Evolutionary conservation across 2,329 filamentous ascomycete genomes (phyloP).

Genomic region (Pseudogymnoascus sp.): DNA sequence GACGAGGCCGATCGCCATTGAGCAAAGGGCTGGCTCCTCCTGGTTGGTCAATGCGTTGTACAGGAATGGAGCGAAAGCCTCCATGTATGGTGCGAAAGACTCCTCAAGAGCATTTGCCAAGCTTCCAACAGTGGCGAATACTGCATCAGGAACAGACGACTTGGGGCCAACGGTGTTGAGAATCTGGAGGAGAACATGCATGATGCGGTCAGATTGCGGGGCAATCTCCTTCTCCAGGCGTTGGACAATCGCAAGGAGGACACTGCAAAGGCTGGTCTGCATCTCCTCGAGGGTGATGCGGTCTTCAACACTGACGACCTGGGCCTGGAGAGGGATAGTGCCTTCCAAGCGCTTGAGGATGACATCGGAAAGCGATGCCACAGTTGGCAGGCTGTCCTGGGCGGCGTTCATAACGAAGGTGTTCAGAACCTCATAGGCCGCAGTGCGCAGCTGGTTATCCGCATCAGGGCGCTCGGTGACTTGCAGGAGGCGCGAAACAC

Average conservation of each 20-base stretch:
- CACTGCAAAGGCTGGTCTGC: slow-evolving; percentile 90
- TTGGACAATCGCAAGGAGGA: slow-evolving; percentile 84
- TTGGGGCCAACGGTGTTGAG: slow-evolving; percentile 72
- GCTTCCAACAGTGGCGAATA: slow-evolving; percentile 89
- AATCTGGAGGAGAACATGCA: slow-evolving; percentile 79
- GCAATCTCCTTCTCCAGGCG: slow-evolving; percentile 86
- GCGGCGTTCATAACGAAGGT: slow-evolving; percentile 89
- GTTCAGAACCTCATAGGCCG: slow-evolving; percentile 94
- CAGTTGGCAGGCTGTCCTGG: slow-evolving; percentile 71
- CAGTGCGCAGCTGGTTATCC: slow-evolving; percentile 85
- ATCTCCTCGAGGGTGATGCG: slow-evolving; percentile 94
- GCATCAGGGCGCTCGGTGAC: slow-evolving; percentile 78
- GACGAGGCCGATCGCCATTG: slow-evolving; percentile 94
- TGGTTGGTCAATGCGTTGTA: slow-evolving; percentile 94
- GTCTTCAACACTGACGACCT: slow-evolving; percentile 96
- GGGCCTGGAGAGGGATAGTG: slow-evolving; percentile 80
- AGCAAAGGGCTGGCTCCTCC: slow-evolving; percentile 87
- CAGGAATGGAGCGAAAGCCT: slow-evolving; percentile 83
- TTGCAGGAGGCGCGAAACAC: slow-evolving; percentile 75
- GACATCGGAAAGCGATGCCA: slow-evolving; percentile 78
- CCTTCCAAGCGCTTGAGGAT: slow-evolving; percentile 87
- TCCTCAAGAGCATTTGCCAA: slow-evolving; percentile 86
- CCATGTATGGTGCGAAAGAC: slow-evolving; percentile 96
- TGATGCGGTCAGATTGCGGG: slow-evolving; percentile 87
- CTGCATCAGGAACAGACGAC: slow-evolving; percentile 88